Evolutionary conservation across 1,284 basidiomycete species (phyloP), one percentile per base, ranked within the genome.

Genomic region (Earliella scabrosa): DNA sequence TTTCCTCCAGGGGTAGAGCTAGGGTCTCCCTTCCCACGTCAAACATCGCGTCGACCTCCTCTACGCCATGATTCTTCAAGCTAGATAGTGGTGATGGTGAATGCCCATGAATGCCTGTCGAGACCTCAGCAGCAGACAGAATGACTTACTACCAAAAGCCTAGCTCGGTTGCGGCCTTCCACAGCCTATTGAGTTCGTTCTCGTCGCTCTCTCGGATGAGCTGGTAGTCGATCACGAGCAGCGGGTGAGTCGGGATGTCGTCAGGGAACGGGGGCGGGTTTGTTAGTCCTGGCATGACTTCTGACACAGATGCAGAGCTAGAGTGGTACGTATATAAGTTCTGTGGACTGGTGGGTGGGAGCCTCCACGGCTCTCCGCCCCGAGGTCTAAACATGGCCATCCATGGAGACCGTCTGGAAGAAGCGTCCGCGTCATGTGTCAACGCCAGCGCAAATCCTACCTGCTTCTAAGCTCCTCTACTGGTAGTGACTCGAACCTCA

Each of bases 11-110:
- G 0, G 73, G 68, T 0, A 75, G 61, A 0, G 47, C 50, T 56
- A 75, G 70, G 0, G 70, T 74, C 44, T 71, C 67, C 11, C 61
- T 56, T 7, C 74, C 74, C 65, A 73, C 65, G 6, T 66, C 67
- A 41, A 75, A 74, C 69, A 75, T 73, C 4, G 60, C 61, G 14
- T 70, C 64, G 3, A 70, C 69, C 32, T 67, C 67, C 11, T 50
- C 71, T 16, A 66, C 66, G 3, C 69, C 72, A 52, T 74, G 70
- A 52, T 75, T 74, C 60, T 72, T 71, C 34, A 72, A 48, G 46
- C 71, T 72, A 9, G 18, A 20, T 34, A 34, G n/a, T n/a, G n/a
- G n/a, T 34, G 32, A n/a, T 6, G 13, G 32, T 3, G 9, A 10
- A 34, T 34, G 32, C 32, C 32, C 32, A 34, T 34, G 13, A 34